Evolutionary conservation across 2,329 filamentous ascomycete species (phyloP).

Genomic region (Apiospora aurea): DNA sequence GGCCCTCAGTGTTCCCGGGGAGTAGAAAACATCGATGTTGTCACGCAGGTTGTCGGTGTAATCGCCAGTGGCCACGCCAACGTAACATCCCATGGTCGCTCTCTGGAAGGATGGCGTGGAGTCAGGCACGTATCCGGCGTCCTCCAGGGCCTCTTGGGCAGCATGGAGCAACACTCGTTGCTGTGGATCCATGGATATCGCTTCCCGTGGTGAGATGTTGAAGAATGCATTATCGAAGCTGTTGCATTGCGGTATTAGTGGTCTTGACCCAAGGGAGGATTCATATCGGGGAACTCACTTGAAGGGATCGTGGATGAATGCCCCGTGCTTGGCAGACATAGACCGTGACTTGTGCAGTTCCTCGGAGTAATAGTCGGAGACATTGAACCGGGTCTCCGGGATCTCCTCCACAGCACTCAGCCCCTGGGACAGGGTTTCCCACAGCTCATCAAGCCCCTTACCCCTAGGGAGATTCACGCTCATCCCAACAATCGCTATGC

Average conservation of each 20-base stretch:
- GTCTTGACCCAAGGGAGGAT: not conserved
- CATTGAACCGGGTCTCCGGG: constrained; percentile 24
- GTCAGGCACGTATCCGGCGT: constrained; percentile 27
- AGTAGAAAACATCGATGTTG: constrained; percentile 26
- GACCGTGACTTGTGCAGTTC: constrained; percentile 24
- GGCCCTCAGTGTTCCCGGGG: constrained; percentile 28
- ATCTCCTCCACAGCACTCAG: constrained; percentile 25
- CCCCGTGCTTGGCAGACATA: constrained; percentile 25
- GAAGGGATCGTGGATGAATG: constrained; percentile 26
- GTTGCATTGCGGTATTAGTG: not conserved
- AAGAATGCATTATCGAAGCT: constrained; percentile 31
- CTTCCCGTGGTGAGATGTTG: constrained; percentile 33
- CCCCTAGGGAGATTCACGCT: constrained; percentile 26
- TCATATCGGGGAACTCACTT: constrained; percentile 16
- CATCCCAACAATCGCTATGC: constrained; percentile 27
- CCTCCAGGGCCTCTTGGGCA: constrained; percentile 26
- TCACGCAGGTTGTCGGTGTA: constrained; percentile 29
- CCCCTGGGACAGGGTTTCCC: constrained; percentile 25
- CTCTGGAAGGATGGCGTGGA: constrained; percentile 29
- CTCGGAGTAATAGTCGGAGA: constrained; percentile 24
- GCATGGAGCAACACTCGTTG: constrained; percentile 30
- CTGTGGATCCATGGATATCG: constrained; percentile 29
- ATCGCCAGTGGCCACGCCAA: constrained; percentile 29
- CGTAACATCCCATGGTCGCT: constrained; percentile 28
- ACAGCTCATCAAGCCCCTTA: constrained; percentile 22